These are phyloP conservation scores for Marsdenia floribunda DNA, from an alignment of 257 asterid genomes.

Conservation along the genomic window DNA sequence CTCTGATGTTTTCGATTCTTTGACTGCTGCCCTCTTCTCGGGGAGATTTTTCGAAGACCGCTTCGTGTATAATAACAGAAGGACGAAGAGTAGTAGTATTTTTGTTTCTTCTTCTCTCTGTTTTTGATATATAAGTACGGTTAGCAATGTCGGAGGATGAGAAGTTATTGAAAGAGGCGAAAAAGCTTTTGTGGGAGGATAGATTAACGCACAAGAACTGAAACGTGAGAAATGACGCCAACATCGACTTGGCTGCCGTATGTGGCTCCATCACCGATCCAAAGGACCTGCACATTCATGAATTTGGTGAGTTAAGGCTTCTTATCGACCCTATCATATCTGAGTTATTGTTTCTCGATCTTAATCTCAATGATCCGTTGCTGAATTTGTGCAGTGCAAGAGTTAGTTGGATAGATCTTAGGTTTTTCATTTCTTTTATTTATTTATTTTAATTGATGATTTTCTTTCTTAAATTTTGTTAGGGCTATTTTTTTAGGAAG, in stretches of 20 bases:
- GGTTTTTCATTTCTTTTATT: constrained; percentile 19
- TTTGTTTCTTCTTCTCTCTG: not conserved
- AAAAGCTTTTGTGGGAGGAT: constrained; percentile 97
- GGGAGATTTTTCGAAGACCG: too few relatives aligned
- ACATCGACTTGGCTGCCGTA: constrained; percentile 88
- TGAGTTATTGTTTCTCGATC: constrained; percentile 34
- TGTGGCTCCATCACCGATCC: constrained; percentile 92
- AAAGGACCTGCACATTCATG: constrained; percentile 89
- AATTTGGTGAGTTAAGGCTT: constrained; percentile 66
- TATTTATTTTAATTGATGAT: constrained; percentile 10
- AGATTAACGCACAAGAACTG: constrained; percentile 93
- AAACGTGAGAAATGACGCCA: constrained; percentile 97
- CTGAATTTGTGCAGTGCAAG: constrained; percentile 27
- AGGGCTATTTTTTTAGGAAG: constrained; percentile 88
- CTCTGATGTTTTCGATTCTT: too few relatives aligned
- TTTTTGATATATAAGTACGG: constrained; percentile 1
- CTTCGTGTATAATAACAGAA: not conserved
- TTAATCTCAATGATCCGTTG: constrained; percentile 27
- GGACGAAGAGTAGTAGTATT: not conserved
- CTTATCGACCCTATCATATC: constrained; percentile 34
- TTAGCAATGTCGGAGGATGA: constrained; percentile 96
- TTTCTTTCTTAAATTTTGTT: not conserved
- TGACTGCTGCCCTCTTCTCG: too few relatives aligned
- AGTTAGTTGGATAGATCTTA: constrained; percentile 30
- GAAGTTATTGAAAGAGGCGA: constrained; percentile 99